phyloP scores from a whole-genome alignment of 805 yeast species.

The Clavispora vitiphila region DNA sequence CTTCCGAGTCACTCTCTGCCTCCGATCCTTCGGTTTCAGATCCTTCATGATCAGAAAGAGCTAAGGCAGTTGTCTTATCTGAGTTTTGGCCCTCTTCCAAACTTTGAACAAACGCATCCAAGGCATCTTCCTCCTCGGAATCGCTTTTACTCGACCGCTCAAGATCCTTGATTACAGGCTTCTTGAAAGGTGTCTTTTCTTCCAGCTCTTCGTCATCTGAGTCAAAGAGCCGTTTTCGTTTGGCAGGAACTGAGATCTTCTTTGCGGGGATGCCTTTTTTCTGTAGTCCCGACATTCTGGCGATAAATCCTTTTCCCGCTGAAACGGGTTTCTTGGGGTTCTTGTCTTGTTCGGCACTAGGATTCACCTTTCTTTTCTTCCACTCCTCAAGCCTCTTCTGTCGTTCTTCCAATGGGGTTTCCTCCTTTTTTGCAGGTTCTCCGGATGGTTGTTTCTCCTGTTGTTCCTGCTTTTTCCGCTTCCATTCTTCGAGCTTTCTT shows the following conservation, averaged over 20 bases:
- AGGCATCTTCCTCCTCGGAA: conserved; percentile 17
- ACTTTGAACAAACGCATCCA: conserved; percentile 19
- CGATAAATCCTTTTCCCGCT: neutral
- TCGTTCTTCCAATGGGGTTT: neutral
- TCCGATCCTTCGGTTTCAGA: conserved; percentile 6
- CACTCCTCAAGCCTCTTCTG: conserved; percentile 46
- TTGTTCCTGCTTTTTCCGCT: conserved; percentile 13
- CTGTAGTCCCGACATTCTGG: neutral
- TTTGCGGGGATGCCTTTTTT: neutral
- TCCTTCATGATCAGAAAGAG: neutral
- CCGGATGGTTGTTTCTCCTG: neutral
- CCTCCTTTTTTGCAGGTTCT: conserved; percentile 11
- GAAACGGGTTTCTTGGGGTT: too few relatives aligned
- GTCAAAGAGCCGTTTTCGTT: conserved; percentile 15
- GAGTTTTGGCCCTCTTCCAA: conserved; percentile 2
- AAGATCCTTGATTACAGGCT: conserved; percentile 11
- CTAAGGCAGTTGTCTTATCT: neutral
- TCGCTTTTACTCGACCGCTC: conserved; percentile 7
- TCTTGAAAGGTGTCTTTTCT: conserved; percentile 16
- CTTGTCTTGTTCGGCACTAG: neutral
- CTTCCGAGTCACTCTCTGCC: conserved; percentile 21
- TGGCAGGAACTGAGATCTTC: neutral
- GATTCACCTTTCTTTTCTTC: conserved; percentile 33
- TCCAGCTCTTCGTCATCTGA: conserved; percentile 23
- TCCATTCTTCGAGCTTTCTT: conserved; percentile 17